Evolutionary conservation across 176 grass and related monocot species (phyloP).

Genomic region (Cymbopogon citratus): DNA sequence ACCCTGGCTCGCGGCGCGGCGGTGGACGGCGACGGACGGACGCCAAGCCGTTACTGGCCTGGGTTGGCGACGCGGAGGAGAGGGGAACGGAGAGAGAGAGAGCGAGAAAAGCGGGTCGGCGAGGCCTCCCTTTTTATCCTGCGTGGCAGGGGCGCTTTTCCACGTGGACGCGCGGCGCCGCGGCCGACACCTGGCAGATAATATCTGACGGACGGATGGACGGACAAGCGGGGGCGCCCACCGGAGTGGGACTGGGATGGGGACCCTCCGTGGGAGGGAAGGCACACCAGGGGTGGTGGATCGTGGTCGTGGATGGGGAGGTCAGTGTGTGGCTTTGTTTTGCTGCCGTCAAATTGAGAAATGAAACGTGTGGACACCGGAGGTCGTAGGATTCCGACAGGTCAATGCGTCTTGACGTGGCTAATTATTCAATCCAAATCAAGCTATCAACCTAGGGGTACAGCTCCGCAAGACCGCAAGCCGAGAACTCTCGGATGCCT

Average conservation of each 20-base stretch:
- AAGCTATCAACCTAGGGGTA: too few relatives aligned
- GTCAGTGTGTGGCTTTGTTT: too few relatives aligned
- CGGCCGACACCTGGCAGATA: constrained; percentile 6
- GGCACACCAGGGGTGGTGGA: too few relatives aligned
- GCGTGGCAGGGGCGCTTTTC: constrained; percentile 42
- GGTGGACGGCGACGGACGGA: not conserved
- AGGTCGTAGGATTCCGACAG: too few relatives aligned
- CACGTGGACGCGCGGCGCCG: constrained; percentile 6
- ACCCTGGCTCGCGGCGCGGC: not conserved
- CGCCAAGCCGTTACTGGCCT: not conserved
- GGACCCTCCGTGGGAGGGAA: too few relatives aligned
- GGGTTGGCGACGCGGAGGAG: not conserved
- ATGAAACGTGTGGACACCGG: too few relatives aligned
- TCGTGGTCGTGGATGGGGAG: too few relatives aligned
- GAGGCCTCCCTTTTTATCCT: constrained; percentile 9
- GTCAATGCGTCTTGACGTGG: too few relatives aligned
- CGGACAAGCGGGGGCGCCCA: not conserved
- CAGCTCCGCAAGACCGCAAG: too few relatives aligned
- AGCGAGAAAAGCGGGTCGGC: not conserved
- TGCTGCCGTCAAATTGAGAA: too few relatives aligned
- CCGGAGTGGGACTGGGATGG: not conserved
- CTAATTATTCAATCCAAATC: too few relatives aligned
- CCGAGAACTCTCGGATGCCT: too few relatives aligned
- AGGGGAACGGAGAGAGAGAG: not conserved
- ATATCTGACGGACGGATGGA: not conserved